Evolutionary conservation across 768 basidiomycete species (phyloP).

Genomic region (Collybia nuda): DNA sequence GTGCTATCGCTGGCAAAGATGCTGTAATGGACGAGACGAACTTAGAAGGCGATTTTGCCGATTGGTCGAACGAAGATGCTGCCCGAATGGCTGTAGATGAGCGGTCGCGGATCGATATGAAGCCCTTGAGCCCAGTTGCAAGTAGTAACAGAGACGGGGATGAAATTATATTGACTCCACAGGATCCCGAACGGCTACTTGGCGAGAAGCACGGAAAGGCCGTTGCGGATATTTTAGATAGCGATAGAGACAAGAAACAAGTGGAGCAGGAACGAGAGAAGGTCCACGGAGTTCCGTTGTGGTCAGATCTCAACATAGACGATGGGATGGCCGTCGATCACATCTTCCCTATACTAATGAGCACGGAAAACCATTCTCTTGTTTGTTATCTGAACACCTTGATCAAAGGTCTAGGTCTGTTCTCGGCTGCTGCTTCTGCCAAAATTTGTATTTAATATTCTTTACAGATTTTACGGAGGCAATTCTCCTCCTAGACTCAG

Average conservation of each 20-base stretch:
- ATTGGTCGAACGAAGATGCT: slow-evolving; percentile 38
- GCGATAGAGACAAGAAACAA: slow-evolving; percentile 32
- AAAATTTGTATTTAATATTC: slow-evolving; percentile 2
- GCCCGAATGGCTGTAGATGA: slow-evolving; percentile 36
- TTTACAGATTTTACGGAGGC: slow-evolving; percentile 39
- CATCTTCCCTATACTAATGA: slow-evolving; percentile 8
- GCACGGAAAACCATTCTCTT: slow-evolving; percentile 18
- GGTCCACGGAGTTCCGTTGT: slow-evolving; percentile 27
- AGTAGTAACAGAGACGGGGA: slow-evolving; percentile 13
- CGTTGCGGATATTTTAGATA: slow-evolving; percentile 42
- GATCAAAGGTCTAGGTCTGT: slow-evolving; percentile 32
- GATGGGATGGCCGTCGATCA: slow-evolving; percentile 13
- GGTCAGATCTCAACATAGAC: slow-evolving; percentile 18
- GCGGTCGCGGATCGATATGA: slow-evolving; percentile 12
- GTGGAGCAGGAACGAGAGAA: slow-evolving; percentile 22
- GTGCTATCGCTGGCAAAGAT: slow-evolving; percentile 29
- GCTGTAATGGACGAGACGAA: slow-evolving; percentile 27
- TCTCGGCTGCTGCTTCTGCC: background rate
- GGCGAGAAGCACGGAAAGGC: slow-evolving; percentile 41
- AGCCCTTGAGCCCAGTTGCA: slow-evolving; percentile 17
- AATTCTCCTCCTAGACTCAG: slow-evolving; percentile 37
- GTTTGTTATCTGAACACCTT: slow-evolving; percentile 30
- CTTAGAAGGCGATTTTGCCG: slow-evolving; percentile 20
- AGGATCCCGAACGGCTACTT: slow-evolving; percentile 34
- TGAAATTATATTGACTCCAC: slow-evolving; percentile 25